Evolutionary conservation across 345 rosid genomes (phyloP).

Genomic region (Acer negundo): DNA sequence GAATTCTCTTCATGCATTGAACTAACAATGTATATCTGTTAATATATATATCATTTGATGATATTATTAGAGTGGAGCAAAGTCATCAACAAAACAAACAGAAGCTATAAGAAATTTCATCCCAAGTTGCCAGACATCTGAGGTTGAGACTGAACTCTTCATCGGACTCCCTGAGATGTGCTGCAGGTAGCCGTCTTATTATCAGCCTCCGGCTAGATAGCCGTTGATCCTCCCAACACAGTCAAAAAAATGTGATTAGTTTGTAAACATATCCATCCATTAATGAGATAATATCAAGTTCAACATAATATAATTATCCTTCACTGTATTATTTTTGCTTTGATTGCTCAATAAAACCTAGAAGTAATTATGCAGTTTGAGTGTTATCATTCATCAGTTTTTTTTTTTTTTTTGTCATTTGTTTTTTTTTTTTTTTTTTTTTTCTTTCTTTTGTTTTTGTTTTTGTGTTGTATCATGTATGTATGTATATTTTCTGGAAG

Average conservation of each 20-base stretch:
- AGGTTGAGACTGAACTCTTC: slow-evolving; percentile 48
- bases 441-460: too few relatives aligned
- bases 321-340: not conserved
- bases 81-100: slow-evolving; percentile 21
- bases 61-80: not conserved
- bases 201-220: too few relatives aligned
- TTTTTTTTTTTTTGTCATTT: too few relatives aligned
- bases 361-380: not conserved
- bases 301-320: not conserved
- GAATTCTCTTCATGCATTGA: too few relatives aligned
- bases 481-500: too few relatives aligned
- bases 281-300: not conserved
- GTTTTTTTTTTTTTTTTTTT: too few relatives aligned
- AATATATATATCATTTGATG: not conserved
- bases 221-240: not conserved
- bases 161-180: slow-evolving; percentile 48
- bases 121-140: slow-evolving; percentile 35
- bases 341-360: not conserved
- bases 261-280: not conserved
- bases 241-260: not conserved
- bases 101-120: slow-evolving; percentile 13
- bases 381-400: not conserved
- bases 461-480: too few relatives aligned
- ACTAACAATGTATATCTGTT: not conserved
- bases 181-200: not conserved